Percentiles rank a stretch among this genome's conserved stretches.
phyloP scores from a whole-genome alignment of 768 basidiomycete genomes.

The Rubroboletus pulcherrimus region DNA sequence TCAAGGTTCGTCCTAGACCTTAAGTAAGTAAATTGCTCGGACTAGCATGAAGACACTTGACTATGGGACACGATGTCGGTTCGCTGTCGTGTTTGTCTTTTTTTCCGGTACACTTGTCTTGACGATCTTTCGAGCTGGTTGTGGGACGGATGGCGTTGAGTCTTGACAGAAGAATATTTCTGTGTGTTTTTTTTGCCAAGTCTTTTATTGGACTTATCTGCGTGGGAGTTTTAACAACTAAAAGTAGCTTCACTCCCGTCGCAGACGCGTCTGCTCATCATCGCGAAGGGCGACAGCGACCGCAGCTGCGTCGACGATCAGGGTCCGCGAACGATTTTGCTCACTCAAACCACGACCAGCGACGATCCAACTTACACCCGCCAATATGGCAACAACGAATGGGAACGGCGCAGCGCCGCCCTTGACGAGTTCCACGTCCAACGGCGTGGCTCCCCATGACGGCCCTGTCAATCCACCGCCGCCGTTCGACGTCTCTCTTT shows the following conservation, averaged over 20 bases:
- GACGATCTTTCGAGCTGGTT: neutral
- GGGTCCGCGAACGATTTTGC: neutral
- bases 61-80: neutral
- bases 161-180: neutral
- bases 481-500: slow-evolving; percentile 64
- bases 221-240: slow-evolving; percentile 19
- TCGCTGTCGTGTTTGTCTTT: neutral
- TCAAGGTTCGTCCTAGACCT: neutral
- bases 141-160: no score
- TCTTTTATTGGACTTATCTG: slow-evolving; percentile 13
- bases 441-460: slow-evolving; percentile 25
- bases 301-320: slow-evolving; percentile 7
- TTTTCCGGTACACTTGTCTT: neutral
- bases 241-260: neutral
- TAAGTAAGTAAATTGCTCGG: neutral
- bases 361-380: slow-evolving; percentile 5
- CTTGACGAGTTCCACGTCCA: slow-evolving; percentile 29
- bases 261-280: slow-evolving; percentile 26
- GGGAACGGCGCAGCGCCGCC: slow-evolving; percentile 25
- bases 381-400: slow-evolving; percentile 22
- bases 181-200: slow-evolving; percentile 3
- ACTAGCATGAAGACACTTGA: neutral
- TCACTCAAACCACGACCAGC: slow-evolving; percentile 11
- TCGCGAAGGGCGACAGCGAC: slow-evolving; percentile 21
- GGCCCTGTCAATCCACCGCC: slow-evolving; percentile 37